A percentile compares a stretch with the other conserved stretches of the same genome.
Conservation (phyloP, 2,329 filamentous ascomycete genomes). For the Epichloe sibirici region DNA sequence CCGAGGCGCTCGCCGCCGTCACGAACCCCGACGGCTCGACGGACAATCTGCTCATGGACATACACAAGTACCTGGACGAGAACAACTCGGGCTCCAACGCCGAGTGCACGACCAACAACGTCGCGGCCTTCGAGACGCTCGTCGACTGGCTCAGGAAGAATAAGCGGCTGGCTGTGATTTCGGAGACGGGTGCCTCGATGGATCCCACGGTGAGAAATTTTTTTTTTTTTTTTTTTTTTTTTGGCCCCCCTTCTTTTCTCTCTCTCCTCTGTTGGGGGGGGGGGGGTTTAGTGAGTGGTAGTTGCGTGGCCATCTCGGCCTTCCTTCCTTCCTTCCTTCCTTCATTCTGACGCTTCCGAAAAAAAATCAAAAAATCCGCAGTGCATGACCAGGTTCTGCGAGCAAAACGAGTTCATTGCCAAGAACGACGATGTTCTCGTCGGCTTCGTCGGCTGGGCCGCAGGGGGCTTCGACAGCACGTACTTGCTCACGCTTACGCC, state of each 20-base stretch:
- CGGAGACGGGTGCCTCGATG: slow-evolving; percentile 38
- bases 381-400: slow-evolving; percentile 32
- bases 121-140: slow-evolving; percentile 33
- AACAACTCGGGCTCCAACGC: slow-evolving; percentile 42
- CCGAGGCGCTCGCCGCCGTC: slow-evolving; percentile 37
- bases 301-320: background rate
- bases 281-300: too few species aligned
- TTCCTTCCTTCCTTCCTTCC: background rate
- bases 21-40: slow-evolving; percentile 47
- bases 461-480: slow-evolving; percentile 28
- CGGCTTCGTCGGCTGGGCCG: slow-evolving; percentile 34
- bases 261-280: background rate
- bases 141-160: slow-evolving; percentile 34
- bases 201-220: slow-evolving; percentile 23
- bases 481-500: slow-evolving; percentile 34
- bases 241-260: too few species aligned
- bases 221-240: background rate
- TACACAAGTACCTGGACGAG: slow-evolving; percentile 49
- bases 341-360: background rate
- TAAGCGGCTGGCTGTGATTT: slow-evolving; percentile 36
- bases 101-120: slow-evolving; percentile 41
- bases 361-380: slow-evolving; percentile 7
- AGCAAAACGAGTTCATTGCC: slow-evolving; percentile 33
- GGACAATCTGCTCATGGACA: slow-evolving; percentile 43
- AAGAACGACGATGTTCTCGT: slow-evolving; percentile 34